Percentiles rank a stretch among this genome's conserved stretches.
These are phyloP conservation scores for Trichophaea hybrida DNA, from an alignment of 2,329 filamentous ascomycete species.

Conservation along the genomic window DNA sequence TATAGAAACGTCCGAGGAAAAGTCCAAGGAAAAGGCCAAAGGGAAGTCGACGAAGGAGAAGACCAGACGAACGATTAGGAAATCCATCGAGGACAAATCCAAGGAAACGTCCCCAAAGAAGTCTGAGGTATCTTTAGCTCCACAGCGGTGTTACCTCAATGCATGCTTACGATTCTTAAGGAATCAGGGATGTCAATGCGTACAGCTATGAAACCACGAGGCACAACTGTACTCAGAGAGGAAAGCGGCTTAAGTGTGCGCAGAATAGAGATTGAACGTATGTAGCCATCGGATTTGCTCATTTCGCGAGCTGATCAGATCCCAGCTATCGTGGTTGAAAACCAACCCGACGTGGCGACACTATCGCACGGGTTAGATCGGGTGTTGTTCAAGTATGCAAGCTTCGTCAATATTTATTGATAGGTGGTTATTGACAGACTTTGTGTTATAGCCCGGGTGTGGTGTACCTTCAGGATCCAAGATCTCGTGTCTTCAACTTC, in stretches of 20 bases:
- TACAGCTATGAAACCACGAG: conserved; percentile 4
- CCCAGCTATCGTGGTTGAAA: conserved; percentile 31
- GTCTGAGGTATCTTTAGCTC: background rate
- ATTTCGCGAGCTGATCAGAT: background rate
- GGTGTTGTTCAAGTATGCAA: conserved; percentile 69
- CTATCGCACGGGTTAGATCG: conserved; percentile 65
- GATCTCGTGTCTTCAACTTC: conserved; percentile 86
- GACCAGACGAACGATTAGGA: background rate
- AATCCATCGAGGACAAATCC: background rate
- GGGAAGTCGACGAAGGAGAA: background rate
- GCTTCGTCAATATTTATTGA: too few relatives aligned
- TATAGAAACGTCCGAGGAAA: conserved; percentile 1
- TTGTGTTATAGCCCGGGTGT: conserved; percentile 48
- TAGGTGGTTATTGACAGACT: background rate
- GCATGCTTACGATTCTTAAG: background rate
- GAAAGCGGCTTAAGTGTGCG: conserved; percentile 11
- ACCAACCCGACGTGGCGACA: conserved; percentile 42
- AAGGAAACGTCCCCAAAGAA: background rate
- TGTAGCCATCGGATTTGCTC: background rate
- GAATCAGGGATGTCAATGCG: background rate
- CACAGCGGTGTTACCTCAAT: background rate
- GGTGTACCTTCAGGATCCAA: conserved; percentile 77
- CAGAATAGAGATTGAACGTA: conserved; percentile 18
- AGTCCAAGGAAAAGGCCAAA: conserved; percentile 1
- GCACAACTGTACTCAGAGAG: conserved; percentile 12